Percentiles rank a stretch among this genome's conserved stretches.
Evolutionary conservation across 2,329 filamentous ascomycete species (phyloP).

Genomic region (Domatiomyces catenatus): DNA sequence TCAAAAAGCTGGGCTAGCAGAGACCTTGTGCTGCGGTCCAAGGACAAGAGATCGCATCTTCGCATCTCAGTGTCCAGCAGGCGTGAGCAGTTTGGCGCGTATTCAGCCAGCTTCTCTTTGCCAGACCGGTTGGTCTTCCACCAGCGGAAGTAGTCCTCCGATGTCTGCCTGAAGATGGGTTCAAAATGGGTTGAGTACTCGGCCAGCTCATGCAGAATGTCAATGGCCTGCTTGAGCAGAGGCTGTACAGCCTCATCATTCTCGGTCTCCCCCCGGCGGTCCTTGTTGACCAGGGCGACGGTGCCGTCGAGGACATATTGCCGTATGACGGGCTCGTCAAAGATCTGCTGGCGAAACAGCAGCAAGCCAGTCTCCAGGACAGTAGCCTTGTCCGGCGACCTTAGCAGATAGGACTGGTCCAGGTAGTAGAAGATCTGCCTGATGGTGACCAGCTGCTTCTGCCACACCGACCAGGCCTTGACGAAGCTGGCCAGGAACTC

Average conservation of each 20-base stretch:
- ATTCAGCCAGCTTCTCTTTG: constrained; percentile 51
- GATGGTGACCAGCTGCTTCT: constrained; percentile 58
- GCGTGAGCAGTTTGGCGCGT: constrained; percentile 53
- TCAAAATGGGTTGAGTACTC: constrained; percentile 73
- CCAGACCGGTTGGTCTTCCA: constrained; percentile 55
- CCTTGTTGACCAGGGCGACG: constrained; percentile 58
- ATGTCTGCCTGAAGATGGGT: constrained; percentile 52
- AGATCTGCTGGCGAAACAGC: constrained; percentile 54
- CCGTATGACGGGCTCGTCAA: constrained; percentile 38
- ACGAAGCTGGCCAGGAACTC: constrained; percentile 48
- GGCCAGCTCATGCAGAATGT: constrained; percentile 71
- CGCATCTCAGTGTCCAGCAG: constrained; percentile 58
- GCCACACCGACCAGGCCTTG: constrained; percentile 62
- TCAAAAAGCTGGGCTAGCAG: constrained; percentile 61
- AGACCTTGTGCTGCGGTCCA: constrained; percentile 70
- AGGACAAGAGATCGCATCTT: constrained; percentile 63
- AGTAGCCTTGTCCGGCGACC: constrained; percentile 51
- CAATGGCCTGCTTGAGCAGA: constrained; percentile 59
- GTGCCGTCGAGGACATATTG: constrained; percentile 49
- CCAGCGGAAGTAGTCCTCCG: constrained; percentile 50
- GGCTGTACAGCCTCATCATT: constrained; percentile 43
- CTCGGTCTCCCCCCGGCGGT: constrained; percentile 43
- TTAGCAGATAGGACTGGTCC: constrained; percentile 74
- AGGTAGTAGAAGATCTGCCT: constrained; percentile 87
- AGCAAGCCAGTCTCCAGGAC: constrained; percentile 68